Evolutionary conservation across 306 rosid genomes (phyloP), one percentile per base, ranked within the genome.

Genomic region (Ammopiptanthus mongolicus): DNA sequence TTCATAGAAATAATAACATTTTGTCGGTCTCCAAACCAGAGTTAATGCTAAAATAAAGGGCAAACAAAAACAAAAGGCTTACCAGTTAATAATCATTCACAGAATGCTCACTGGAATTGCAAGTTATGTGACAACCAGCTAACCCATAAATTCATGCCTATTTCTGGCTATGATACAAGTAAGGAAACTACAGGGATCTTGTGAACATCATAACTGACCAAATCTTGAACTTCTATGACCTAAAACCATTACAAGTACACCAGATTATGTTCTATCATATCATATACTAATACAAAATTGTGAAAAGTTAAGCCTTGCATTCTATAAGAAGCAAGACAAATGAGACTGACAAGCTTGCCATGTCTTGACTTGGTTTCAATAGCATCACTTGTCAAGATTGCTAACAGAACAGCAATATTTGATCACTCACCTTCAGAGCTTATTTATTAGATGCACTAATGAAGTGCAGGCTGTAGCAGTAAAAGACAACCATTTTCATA

Each of bases 251-350:
- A 85, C 85, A 74, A 70, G 60, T 85, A 83, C 86, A 80, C 75
- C 86, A 77, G 61, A 18, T 70, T 66, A 18, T 66, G 81, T 83
- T 76, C 79, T 44, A 66, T 41, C 50, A 80, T 18, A 65, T 15
- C 88, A 87, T 78, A 62, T 78, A 62, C 68, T 51, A 57, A 5
- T 83, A 90, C 89, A 88, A 87, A 91, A 91, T 84, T 91, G 87
- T 84, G 85, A 83, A 63, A 78, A 78, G 70, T 72, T 69, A 15
- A 8, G 80, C 80, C 85, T 71, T 88, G 77, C 73, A 28, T 57
- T 62, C 65, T 36, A 14, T 47, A 62, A 62, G 65, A 78, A 74
- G 81, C 78, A 80, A 79, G 72, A 75, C 75, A 57, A 51, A 37
- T 5, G 81, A 48, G 67, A 55, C 53, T 41, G 41, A 57, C 57